Evolutionary conservation across 2,329 filamentous ascomycete genomes (phyloP), one percentile per base, ranked within the genome.

Genomic region (Fusarium verrucosum): DNA sequence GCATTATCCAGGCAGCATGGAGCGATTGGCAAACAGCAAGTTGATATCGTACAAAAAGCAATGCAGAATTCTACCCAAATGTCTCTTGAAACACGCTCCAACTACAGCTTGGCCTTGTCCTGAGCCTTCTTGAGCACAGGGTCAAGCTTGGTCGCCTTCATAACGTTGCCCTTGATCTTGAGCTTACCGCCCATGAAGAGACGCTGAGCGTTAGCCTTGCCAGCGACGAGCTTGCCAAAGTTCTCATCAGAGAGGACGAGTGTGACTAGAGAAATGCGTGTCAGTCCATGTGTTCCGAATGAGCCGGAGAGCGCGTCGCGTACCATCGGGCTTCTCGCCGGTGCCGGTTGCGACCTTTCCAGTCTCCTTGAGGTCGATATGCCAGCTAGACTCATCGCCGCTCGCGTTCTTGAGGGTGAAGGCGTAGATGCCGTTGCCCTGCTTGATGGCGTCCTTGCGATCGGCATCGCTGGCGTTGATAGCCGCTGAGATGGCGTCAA

Each of bases 141-240:
- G 80, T 97, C 93, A 80, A 97, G 87, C 88, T 96, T 97, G 60
- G 94, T 97, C 33, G 95, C 91, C 87, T 97, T 97, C 94, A 98
- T 98, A 62, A 98, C 88, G 78, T 98, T 93, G 65, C 95, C 95
- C 87, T 93, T 96, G 77, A 98, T 87, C 91, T 98, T 99, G 75
- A 99, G 85, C 85, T 97, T 97, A 73, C 95, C 95, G n/a, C 87
- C 87, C 94, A 99, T 98, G 82, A 98, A 97, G 66, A 99, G 82
- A 71, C 89, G 89, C 85, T 99, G 95, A 55, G 95, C 93, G 76
- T 97, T 97, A 72, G 92, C 92, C 83, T 96, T 92, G 76, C 95
- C 95, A 33, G 83, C 74, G 51, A 96, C 89, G 68, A 99, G 86
- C 76, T 90, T 89, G 68, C 82, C 87, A 75, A 99, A 99, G 80